A percentile compares a stretch with the other conserved stretches of the same genome.
phyloP scores from a whole-genome alignment of 805 yeast species.

The Suhomyces vadensis region DNA sequence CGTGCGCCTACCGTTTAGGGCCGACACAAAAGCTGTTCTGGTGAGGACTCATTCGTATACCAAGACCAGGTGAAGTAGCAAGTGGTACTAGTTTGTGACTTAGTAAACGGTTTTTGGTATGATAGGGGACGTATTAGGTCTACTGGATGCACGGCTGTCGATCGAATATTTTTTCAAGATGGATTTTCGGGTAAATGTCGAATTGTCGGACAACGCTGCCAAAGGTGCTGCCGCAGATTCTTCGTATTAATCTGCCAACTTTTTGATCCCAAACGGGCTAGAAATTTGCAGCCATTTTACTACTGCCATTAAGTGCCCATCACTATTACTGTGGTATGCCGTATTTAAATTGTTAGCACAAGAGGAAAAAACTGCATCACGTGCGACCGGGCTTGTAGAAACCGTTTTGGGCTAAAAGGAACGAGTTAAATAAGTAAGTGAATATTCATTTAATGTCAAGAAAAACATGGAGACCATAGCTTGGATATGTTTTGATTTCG shows the following conservation, averaged over 20 bases:
- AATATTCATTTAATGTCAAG: too few species aligned
- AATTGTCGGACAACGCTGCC: neutral
- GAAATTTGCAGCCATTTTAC: constrained; percentile 5
- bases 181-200: neutral
- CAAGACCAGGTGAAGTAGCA: too few species aligned
- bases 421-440: neutral
- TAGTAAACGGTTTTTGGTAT: too few species aligned
- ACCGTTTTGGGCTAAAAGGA: neutral
- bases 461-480: too few species aligned
- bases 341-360: neutral
- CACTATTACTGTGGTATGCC: too few species aligned
- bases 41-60: neutral
- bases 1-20: neutral
- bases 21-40: constrained; percentile 1
- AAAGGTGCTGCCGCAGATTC: neutral
- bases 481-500: too few species aligned
- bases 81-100: too few species aligned
- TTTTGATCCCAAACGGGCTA: constrained; percentile 1
- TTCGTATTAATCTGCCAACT: neutral
- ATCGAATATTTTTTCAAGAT: neutral
- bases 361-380: neutral
- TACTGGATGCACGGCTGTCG: neutral
- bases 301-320: constrained; percentile 2
- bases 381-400: neutral
- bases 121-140: too few species aligned